phyloP scores from a whole-genome alignment of 2,329 filamentous ascomycete genomes.

The Incumbomyces delicatus region DNA sequence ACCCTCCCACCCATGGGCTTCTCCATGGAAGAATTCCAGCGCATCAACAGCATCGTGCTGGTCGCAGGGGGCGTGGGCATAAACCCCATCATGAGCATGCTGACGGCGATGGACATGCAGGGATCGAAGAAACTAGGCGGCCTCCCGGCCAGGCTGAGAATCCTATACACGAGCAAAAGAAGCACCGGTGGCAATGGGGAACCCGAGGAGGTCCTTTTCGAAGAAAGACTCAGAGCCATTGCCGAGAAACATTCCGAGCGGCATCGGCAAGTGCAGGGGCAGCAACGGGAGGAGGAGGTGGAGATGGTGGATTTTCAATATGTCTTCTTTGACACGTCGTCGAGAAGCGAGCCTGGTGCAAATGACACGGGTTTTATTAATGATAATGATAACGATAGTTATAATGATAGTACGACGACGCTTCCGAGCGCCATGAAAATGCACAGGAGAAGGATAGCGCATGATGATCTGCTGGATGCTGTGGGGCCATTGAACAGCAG shows the following conservation, averaged over 20 bases:
- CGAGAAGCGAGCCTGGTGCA: background rate
- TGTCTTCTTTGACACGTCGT: slow-evolving; percentile 39
- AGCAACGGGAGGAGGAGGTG: slow-evolving; percentile 10
- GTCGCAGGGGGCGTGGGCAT: slow-evolving; percentile 75
- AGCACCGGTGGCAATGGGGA: slow-evolving; percentile 2
- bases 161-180: slow-evolving; percentile 18
- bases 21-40: slow-evolving; percentile 27
- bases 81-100: slow-evolving; percentile 39
- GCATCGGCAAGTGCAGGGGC: too few relatives aligned
- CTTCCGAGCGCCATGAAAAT: slow-evolving; percentile 19
- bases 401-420: background rate
- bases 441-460: slow-evolving; percentile 27
- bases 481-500: slow-evolving; percentile 26
- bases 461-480: slow-evolving; percentile 28
- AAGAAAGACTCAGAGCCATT: slow-evolving; percentile 37
- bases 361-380: too few relatives aligned
- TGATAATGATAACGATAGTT: background rate
- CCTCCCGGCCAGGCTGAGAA: slow-evolving; percentile 10
- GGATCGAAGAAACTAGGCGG: slow-evolving; percentile 11
- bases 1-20: slow-evolving; percentile 57
- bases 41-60: slow-evolving; percentile 55
- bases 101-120: slow-evolving; percentile 16
- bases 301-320: slow-evolving; percentile 33
- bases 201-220: slow-evolving; percentile 40
- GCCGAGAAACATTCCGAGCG: slow-evolving; percentile 25